Evolutionary conservation across 2,329 filamentous ascomycete genomes (phyloP), one percentile per base, ranked within the genome.

Genomic region (Blastomyces parvus): DNA sequence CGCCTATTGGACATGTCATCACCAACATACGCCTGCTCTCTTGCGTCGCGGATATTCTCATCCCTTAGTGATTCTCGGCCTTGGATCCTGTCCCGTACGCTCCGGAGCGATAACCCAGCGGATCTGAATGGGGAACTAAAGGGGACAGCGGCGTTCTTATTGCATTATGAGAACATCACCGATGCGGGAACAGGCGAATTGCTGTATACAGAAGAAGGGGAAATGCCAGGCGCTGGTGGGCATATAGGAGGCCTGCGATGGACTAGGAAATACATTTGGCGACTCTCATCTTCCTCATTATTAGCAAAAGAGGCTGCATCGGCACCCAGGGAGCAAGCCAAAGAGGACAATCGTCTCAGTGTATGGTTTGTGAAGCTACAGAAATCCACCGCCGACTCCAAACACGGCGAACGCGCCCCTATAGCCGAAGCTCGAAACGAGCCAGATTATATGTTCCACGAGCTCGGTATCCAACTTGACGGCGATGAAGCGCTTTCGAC

Each of bases 201-300:
- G 63, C 68, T 78, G 14, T 79, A 80, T 64, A 73, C 69, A 64
- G 78, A 80, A 69, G 72, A 77, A 66, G 78, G 78, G 62, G 72
- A 76, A 57, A 74, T 79, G 65, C 72, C 73, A 17, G 65, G 63
- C n/a, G 65, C 36, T 38, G 36, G 7, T 38, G 36, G 36, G 11
- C 0, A 13, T 38, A 38, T 1, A 11, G 9, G 9, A 17, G 70
- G 71, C 2, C 62, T 75, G 30, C 71, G 67, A 52, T 76, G 72
- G 73, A 73, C 73, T 8, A 77, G 77, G 65, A 78, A 78, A 64
- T 80, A 79, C 63, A 77, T 79, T 58, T 80, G 78, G 78, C 73
- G 76, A 0, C 60, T 77, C 22, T 66, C 66, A 17, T 66, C 50
- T 13, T 19, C 25, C 9, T 14, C 60, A 14, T 40, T n/a, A 2